These are phyloP conservation scores for Paraphaeosphaeria sporulosa DNA, from an alignment of 2,329 filamentous ascomycete genomes.

Conservation along the genomic window DNA sequence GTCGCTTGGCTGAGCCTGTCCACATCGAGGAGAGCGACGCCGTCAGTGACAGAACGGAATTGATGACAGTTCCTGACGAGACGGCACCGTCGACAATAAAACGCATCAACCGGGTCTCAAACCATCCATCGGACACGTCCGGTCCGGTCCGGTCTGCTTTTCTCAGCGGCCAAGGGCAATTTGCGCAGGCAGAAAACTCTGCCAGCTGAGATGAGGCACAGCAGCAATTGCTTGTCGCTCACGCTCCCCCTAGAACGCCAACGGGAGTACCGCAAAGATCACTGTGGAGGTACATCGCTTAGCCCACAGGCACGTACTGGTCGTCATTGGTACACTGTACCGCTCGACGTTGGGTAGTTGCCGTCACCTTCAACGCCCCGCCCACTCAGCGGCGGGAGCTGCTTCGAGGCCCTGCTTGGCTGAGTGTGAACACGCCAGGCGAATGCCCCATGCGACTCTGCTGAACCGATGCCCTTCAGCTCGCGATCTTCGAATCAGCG, in stretches of 20 bases:
- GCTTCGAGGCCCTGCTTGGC: conserved; percentile 10
- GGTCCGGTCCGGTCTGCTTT: not conserved
- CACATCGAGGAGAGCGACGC: not conserved
- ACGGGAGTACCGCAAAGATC: conserved; percentile 9
- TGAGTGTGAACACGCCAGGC: not conserved
- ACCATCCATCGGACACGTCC: not conserved
- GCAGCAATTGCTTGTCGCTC: conserved; percentile 12
- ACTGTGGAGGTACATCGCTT: conserved; percentile 7
- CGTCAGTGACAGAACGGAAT: not conserved
- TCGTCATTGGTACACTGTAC: conserved; percentile 19
- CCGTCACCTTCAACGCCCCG: not conserved
- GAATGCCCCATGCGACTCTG: conserved; percentile 9
- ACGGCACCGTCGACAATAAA: not conserved
- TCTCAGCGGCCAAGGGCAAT: not conserved
- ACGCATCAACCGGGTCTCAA: not conserved
- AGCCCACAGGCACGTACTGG: conserved; percentile 10
- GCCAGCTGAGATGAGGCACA: conserved; percentile 16
- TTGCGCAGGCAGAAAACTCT: conserved; percentile 10
- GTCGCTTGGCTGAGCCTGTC: not conserved
- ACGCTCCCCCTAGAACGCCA: conserved; percentile 3
- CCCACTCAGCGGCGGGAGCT: conserved; percentile 5
- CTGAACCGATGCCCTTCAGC: conserved; percentile 2
- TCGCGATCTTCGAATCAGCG: conserved; percentile 5
- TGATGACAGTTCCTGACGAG: not conserved
- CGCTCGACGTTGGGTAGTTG: conserved; percentile 11